Evolutionary conservation across 2,329 filamentous ascomycete genomes (phyloP).

Genomic region (Penicillium thymicola): DNA sequence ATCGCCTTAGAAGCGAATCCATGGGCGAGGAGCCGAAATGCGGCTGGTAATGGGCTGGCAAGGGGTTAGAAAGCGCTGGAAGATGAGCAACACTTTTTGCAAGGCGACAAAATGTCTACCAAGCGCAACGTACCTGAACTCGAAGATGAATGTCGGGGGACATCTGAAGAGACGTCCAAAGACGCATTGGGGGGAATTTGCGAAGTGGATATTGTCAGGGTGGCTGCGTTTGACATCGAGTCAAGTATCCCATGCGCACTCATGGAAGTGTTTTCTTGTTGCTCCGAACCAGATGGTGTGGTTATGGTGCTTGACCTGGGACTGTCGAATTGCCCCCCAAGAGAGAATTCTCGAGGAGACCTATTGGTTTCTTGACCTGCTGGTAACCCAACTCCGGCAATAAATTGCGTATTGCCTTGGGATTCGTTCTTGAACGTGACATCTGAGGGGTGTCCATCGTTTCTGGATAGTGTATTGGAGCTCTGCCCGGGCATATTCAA

Average conservation of each 20-base stretch:
- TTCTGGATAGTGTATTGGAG: constrained; percentile 47
- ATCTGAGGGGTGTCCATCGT: constrained; percentile 41
- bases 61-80: constrained; percentile 5
- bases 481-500: constrained; percentile 64
- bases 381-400: constrained; percentile 48
- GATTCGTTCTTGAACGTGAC: constrained; percentile 55
- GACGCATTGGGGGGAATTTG: constrained; percentile 11
- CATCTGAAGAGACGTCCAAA: neutral
- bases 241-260: constrained; percentile 26
- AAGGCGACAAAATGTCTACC: neutral
- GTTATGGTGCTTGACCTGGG: constrained; percentile 22
- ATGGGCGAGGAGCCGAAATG: constrained; percentile 31
- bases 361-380: constrained; percentile 20
- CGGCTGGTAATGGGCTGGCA: constrained; percentile 15
- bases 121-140: neutral
- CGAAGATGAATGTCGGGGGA: neutral
- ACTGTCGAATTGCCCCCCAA: constrained; percentile 36
- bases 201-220: constrained; percentile 19
- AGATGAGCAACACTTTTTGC: neutral
- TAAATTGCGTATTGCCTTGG: constrained; percentile 51
- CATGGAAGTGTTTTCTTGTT: constrained; percentile 24
- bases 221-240: constrained; percentile 12
- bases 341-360: constrained; percentile 31
- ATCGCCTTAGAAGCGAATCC: constrained; percentile 43
- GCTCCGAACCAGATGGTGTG: constrained; percentile 21